Conservation (phyloP, 257 asterid genomes). For the Leptodermis oblonga region DNA sequence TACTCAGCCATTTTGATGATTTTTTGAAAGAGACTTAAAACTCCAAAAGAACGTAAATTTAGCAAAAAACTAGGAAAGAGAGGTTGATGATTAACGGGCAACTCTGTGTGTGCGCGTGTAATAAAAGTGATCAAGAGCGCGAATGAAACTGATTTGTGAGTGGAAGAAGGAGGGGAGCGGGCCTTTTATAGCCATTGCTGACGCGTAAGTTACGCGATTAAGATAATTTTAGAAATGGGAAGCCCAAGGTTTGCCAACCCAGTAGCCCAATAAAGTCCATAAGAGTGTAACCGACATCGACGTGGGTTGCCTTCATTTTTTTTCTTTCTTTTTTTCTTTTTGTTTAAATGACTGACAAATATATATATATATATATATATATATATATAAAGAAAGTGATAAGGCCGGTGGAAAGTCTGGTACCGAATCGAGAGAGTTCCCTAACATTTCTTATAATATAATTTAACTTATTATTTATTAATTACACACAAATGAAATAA, state of each 20-base stretch:
- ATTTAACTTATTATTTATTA: too few relatives aligned
- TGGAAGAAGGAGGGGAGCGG: not conserved
- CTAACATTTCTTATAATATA: too few relatives aligned
- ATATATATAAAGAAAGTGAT: not conserved
- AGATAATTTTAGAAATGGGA: constrained; percentile 7
- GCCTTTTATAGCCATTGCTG: constrained; percentile 35
- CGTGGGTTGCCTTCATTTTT: not conserved
- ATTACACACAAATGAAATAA: too few relatives aligned
- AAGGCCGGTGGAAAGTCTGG: not conserved
- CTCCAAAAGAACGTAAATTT: not conserved
- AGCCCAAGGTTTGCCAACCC: constrained; percentile 3
- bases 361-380: too few relatives aligned
- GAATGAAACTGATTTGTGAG: constrained; percentile 7
- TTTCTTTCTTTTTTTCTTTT: not conserved
- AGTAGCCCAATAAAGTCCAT: constrained; percentile 24
- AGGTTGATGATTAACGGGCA: not conserved
- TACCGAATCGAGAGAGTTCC: too few relatives aligned
- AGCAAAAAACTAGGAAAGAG: not conserved
- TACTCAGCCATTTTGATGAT: constrained; percentile 49
- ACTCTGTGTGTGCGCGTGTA: not conserved
- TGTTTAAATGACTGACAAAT: too few relatives aligned
- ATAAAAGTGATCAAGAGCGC: not conserved
- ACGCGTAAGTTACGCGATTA: constrained; percentile 53
- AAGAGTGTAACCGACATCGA: constrained; percentile 24
- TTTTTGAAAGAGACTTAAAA: too few relatives aligned